These are phyloP conservation scores for Ciborinia camelliae DNA, from an alignment of 2,329 filamentous ascomycete species.

Conservation along the genomic window DNA sequence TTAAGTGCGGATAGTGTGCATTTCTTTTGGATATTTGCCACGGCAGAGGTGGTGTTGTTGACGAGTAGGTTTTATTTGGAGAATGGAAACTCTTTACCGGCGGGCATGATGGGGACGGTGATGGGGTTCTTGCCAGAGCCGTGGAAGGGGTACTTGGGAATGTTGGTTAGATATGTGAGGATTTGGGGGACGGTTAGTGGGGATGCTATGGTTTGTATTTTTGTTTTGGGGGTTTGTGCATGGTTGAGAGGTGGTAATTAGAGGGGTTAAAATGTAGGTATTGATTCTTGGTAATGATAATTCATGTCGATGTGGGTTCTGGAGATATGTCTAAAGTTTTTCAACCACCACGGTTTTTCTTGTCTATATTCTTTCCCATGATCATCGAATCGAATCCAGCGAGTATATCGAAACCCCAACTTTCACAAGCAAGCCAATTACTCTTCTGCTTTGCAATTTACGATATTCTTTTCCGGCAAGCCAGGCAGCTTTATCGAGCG, in stretches of 20 bases:
- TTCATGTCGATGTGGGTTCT: neutral
- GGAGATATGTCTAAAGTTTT: neutral
- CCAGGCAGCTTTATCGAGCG: too few relatives aligned
- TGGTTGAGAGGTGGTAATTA: slow-evolving; percentile 30
- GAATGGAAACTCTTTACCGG: slow-evolving; percentile 51
- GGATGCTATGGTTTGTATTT: slow-evolving; percentile 73
- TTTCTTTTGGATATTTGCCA: slow-evolving; percentile 80
- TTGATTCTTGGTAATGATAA: neutral
- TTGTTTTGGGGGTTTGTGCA: slow-evolving; percentile 56
- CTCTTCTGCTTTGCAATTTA: too few relatives aligned
- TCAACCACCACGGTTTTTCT: neutral
- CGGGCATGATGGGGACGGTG: slow-evolving; percentile 61
- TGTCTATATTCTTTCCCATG: neutral
- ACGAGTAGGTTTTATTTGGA: slow-evolving; percentile 69
- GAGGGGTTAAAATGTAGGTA: neutral
- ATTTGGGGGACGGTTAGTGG: slow-evolving; percentile 69
- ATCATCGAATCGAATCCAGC: neutral
- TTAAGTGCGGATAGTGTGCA: slow-evolving; percentile 44
- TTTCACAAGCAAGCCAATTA: neutral
- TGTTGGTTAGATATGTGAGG: slow-evolving; percentile 62
- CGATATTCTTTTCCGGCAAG: too few relatives aligned
- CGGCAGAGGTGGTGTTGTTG: slow-evolving; percentile 69
- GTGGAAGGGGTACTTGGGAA: slow-evolving; percentile 57
- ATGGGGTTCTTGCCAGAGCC: slow-evolving; percentile 64
- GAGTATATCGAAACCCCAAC: too few relatives aligned